These are phyloP conservation scores for Mollisia scopiformis DNA, from an alignment of 2,329 filamentous ascomycete genomes.

Conservation along the genomic window DNA sequence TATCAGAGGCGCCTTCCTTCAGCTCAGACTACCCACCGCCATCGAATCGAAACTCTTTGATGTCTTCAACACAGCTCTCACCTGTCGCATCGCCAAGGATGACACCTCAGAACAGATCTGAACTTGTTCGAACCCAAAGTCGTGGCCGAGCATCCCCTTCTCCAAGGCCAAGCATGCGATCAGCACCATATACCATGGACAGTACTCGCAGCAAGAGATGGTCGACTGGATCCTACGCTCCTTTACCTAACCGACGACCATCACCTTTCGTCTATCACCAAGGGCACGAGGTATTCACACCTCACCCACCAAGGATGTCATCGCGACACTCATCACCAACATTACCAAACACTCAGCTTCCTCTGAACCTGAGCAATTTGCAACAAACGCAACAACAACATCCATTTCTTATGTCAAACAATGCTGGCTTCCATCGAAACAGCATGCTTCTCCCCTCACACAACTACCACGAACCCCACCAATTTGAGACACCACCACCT, in stretches of 20 bases:
- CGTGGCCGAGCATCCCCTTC: constrained; percentile 73
- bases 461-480: constrained; percentile 50
- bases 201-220: constrained; percentile 71
- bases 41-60: constrained; percentile 70
- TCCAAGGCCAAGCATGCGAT: constrained; percentile 67
- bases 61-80: constrained; percentile 71
- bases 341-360: constrained; percentile 49
- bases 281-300: constrained; percentile 60
- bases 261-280: constrained; percentile 67
- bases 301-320: constrained; percentile 56
- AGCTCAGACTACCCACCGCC: constrained; percentile 67
- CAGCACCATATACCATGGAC: constrained; percentile 73
- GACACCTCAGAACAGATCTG: constrained; percentile 61
- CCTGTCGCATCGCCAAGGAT: constrained; percentile 73
- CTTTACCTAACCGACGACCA: constrained; percentile 55
- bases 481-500: constrained; percentile 61
- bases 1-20: constrained; percentile 70
- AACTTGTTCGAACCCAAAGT: constrained; percentile 65
- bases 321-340: constrained; percentile 52
- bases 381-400: constrained; percentile 60
- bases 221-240: constrained; percentile 75
- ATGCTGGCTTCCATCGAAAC: constrained; percentile 54
- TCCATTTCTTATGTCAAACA: constrained; percentile 54
- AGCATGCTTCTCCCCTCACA: constrained; percentile 61
- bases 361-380: constrained; percentile 51